Percentiles rank a stretch among this genome's conserved stretches.
phyloP scores from a whole-genome alignment of 2,329 filamentous ascomycete genomes.

The Aspergillus sp. region DNA sequence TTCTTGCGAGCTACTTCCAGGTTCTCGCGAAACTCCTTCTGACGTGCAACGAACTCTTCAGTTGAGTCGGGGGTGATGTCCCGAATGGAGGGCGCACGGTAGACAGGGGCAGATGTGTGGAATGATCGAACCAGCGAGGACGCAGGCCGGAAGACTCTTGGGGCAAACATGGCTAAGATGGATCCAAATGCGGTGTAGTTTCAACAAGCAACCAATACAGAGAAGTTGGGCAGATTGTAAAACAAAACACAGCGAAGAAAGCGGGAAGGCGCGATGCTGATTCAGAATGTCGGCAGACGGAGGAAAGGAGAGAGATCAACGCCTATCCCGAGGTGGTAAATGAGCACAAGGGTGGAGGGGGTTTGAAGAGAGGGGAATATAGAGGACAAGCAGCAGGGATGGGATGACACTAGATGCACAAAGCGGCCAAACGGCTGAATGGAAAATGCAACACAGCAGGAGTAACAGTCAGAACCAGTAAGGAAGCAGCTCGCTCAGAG shows the following conservation, averaged over 20 bases:
- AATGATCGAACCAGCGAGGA: constrained; percentile 58
- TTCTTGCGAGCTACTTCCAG: constrained; percentile 72
- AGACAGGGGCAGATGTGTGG: constrained; percentile 52
- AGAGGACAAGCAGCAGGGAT: constrained; percentile 13
- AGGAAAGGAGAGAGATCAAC: neutral
- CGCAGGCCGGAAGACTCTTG: constrained; percentile 51
- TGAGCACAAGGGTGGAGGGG: constrained; percentile 9
- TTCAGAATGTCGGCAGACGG: neutral
- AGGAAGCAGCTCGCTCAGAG: constrained; percentile 17
- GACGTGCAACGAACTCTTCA: constrained; percentile 75
- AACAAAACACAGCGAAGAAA: constrained; percentile 5
- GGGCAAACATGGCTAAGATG: constrained; percentile 39
- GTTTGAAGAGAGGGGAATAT: constrained; percentile 12
- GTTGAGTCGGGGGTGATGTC: constrained; percentile 76
- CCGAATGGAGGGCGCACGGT: constrained; percentile 72
- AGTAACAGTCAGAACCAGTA: constrained; percentile 15
- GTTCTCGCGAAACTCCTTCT: constrained; percentile 82
- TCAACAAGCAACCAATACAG: neutral
- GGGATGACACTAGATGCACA: constrained; percentile 15
- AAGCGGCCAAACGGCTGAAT: constrained; percentile 18
- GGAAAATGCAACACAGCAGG: constrained; percentile 17
- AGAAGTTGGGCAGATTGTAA: neutral
- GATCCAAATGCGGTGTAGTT: constrained; percentile 5
- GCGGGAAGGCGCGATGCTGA: neutral
- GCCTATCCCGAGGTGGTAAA: constrained; percentile 8